Evolutionary conservation across 2,329 filamentous ascomycete genomes (phyloP).

Genomic region (Talaromyces amestolkiae): DNA sequence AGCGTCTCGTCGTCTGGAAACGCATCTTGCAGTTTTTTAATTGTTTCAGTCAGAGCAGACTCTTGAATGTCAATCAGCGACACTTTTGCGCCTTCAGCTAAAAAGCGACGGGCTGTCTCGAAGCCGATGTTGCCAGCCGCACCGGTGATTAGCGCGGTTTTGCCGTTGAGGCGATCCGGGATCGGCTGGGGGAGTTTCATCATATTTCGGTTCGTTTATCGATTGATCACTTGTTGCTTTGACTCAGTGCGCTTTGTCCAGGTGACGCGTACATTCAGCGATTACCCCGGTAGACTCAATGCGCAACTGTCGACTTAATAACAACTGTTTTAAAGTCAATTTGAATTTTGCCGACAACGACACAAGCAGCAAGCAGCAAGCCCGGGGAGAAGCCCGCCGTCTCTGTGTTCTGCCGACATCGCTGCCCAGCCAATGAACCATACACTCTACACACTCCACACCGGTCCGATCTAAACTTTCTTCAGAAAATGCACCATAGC

Average conservation of each 20-base stretch:
- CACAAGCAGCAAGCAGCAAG: not conserved
- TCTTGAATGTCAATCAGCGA: conserved; percentile 35
- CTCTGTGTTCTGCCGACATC: not conserved
- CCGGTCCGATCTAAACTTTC: not conserved
- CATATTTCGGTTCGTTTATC: not conserved
- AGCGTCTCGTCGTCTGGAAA: not conserved
- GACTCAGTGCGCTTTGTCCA: not conserved
- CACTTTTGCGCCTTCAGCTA: conserved; percentile 39
- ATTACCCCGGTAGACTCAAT: not conserved
- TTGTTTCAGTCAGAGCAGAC: conserved; percentile 22
- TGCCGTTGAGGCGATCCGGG: conserved; percentile 14
- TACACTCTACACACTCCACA: not conserved
- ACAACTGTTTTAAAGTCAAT: not conserved
- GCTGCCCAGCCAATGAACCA: not conserved
- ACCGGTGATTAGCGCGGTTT: conserved; percentile 19
- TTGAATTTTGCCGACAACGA: not conserved
- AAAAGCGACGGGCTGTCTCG: conserved; percentile 35
- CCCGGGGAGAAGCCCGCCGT: not conserved
- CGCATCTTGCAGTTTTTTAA: conserved; percentile 21
- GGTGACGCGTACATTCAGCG: not conserved
- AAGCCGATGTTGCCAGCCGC: conserved; percentile 26
- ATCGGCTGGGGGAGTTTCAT: conserved; percentile 14
- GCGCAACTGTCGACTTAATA: not conserved
- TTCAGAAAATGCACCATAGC: no score
- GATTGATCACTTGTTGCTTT: not conserved